These are phyloP conservation scores for Claviceps maximensis DNA, from an alignment of 2,329 filamentous ascomycete genomes.

Conservation along the genomic window DNA sequence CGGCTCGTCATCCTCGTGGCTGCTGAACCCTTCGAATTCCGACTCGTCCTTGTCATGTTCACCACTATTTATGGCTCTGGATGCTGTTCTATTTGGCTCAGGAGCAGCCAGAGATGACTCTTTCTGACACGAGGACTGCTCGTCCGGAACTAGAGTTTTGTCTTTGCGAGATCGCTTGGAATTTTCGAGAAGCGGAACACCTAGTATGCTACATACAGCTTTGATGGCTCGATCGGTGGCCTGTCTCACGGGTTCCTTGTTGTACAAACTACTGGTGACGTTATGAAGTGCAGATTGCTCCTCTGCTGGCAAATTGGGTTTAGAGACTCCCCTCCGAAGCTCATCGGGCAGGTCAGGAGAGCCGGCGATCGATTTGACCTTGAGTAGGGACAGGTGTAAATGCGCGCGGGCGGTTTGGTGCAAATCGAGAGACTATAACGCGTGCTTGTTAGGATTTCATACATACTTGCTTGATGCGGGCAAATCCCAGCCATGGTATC, in stretches of 20 bases:
- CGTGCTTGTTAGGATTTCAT: not conserved
- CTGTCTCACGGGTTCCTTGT: slow-evolving; percentile 35
- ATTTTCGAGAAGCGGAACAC: slow-evolving; percentile 33
- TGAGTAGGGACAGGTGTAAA: slow-evolving; percentile 40
- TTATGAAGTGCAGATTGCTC: slow-evolving; percentile 40
- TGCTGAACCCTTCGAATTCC: slow-evolving; percentile 29
- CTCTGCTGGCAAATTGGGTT: slow-evolving; percentile 38
- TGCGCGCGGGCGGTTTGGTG: slow-evolving; percentile 44
- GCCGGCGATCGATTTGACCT: slow-evolving; percentile 38
- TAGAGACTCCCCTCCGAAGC: slow-evolving; percentile 33
- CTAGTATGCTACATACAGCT: slow-evolving; percentile 34
- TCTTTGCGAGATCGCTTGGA: slow-evolving; percentile 18
- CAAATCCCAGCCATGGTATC: no score
- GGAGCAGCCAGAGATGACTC: not conserved
- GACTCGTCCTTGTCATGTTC: slow-evolving; percentile 19
- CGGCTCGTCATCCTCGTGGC: slow-evolving; percentile 16
- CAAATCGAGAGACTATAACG: slow-evolving; percentile 38
- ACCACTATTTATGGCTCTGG: slow-evolving; percentile 5
- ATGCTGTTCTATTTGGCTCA: slow-evolving; percentile 7
- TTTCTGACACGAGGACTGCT: slow-evolving; percentile 15
- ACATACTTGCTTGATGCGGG: not conserved
- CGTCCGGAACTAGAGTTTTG: slow-evolving; percentile 19
- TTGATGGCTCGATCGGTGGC: slow-evolving; percentile 34
- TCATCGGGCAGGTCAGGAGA: slow-evolving; percentile 36
- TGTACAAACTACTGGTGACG: slow-evolving; percentile 45